Percentiles rank a stretch among this genome's conserved stretches.
These are phyloP conservation scores for Pezicula radicicola DNA, from an alignment of 2,329 filamentous ascomycete species.

Conservation along the genomic window DNA sequence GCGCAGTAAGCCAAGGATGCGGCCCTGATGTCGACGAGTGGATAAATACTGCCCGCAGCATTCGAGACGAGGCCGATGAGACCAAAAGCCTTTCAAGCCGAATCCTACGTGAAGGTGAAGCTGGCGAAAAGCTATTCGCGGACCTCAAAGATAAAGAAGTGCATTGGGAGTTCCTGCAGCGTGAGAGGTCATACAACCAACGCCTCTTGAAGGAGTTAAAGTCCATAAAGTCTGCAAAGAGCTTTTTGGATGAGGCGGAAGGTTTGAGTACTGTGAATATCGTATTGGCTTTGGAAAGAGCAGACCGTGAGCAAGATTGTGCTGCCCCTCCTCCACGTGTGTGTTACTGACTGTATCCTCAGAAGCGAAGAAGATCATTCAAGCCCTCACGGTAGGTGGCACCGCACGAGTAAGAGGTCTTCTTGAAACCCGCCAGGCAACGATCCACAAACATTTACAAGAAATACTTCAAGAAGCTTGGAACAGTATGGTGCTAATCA, in stretches of 20 bases:
- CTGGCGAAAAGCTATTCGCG: conserved; percentile 44
- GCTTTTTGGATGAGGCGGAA: conserved; percentile 61
- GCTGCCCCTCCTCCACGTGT: too few species aligned
- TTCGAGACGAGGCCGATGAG: conserved; percentile 81
- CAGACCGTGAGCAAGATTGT: conserved; percentile 38
- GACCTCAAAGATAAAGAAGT: conserved; percentile 43
- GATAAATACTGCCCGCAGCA: conserved; percentile 78
- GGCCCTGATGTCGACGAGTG: conserved; percentile 80
- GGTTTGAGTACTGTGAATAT: conserved; percentile 49
- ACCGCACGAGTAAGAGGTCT: conserved; percentile 62
- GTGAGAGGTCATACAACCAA: conserved; percentile 56
- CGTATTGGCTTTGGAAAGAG: conserved; percentile 56
- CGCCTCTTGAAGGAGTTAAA: conserved; percentile 51
- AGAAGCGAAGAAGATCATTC: conserved; percentile 57
- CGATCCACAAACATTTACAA: conserved; percentile 64
- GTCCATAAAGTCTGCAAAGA: conserved; percentile 54
- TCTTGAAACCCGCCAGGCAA: conserved; percentile 61
- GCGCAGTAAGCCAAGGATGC: conserved; percentile 70
- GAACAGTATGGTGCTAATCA: conserved; percentile 63
- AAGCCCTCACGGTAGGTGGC: conserved; percentile 56
- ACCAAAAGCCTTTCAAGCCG: conserved; percentile 77
- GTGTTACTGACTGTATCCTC: conserved; percentile 19
- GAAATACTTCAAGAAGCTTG: conserved; percentile 69
- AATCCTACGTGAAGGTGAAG: conserved; percentile 75
- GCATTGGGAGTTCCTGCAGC: conserved; percentile 52